A percentile compares a stretch with the other conserved stretches of the same genome.
phyloP scores from a whole-genome alignment of 2,329 filamentous ascomycete genomes.

The Diplocarpon mali region DNA sequence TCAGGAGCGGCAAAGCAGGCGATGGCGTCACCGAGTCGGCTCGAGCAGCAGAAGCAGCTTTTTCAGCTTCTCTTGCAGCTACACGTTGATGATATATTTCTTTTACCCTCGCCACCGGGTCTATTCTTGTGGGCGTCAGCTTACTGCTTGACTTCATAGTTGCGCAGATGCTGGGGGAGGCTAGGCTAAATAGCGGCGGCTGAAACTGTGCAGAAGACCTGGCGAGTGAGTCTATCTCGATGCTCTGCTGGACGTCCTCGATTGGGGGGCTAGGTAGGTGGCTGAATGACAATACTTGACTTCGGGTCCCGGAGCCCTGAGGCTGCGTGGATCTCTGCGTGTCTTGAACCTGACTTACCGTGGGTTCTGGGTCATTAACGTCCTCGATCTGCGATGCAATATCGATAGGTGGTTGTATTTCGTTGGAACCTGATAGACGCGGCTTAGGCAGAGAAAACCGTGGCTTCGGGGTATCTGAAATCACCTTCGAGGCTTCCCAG shows the following conservation, averaged over 20 bases:
- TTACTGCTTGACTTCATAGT: background rate
- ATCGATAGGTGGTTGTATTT: background rate
- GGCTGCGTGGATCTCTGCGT: background rate
- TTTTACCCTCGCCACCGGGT: background rate
- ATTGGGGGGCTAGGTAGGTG: conserved; percentile 6
- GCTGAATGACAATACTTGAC: conserved; percentile 3
- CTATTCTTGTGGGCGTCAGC: background rate
- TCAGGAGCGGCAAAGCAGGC: background rate
- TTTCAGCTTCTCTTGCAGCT: background rate
- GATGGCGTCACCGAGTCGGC: background rate
- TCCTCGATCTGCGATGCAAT: background rate
- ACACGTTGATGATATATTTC: background rate
- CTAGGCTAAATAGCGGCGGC: background rate
- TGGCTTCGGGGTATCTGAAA: no score
- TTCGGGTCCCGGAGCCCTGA: background rate
- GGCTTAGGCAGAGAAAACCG: no score
- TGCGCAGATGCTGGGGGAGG: background rate
- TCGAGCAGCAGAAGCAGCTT: background rate
- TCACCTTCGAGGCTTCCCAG: no score
- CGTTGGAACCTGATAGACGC: background rate
- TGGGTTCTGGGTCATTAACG: background rate
- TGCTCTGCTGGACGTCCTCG: conserved; percentile 7
- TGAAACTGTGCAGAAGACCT: background rate
- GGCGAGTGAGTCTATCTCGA: conserved; percentile 2
- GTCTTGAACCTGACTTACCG: background rate